Evolutionary conservation across 2,329 filamentous ascomycete species (phyloP).

Genomic region (Aureobasidium vineae): DNA sequence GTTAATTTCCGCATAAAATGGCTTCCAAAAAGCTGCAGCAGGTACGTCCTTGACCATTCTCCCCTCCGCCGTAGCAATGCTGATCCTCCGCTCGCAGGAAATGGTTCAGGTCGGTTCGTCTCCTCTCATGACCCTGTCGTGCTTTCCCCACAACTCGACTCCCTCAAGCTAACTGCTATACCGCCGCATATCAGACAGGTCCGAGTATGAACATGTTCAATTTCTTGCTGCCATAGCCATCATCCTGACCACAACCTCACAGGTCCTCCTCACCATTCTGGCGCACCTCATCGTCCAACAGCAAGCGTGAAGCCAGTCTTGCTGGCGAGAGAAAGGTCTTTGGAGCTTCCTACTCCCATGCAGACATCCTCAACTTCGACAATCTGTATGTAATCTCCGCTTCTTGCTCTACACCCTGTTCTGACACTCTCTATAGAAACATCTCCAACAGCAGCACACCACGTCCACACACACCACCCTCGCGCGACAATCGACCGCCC

Average conservation of each 20-base stretch:
- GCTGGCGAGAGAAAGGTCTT: conserved; percentile 72
- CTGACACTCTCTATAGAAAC: neutral
- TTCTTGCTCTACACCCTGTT: too few species aligned
- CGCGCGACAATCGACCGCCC: conserved; percentile 57
- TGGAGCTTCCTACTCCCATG: conserved; percentile 93
- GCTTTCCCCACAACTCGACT: conserved; percentile 21
- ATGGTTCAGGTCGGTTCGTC: conserved; percentile 99
- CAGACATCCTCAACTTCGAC: conserved; percentile 88
- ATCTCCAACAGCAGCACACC: conserved; percentile 46
- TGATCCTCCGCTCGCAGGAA: conserved; percentile 63
- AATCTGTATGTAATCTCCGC: conserved; percentile 58
- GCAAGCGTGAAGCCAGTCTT: conserved; percentile 55
- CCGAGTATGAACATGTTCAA: conserved; percentile 35
- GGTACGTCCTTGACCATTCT: neutral
- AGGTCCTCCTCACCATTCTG: conserved; percentile 90
- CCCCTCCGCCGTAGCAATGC: conserved; percentile 26
- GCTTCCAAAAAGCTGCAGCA: conserved; percentile 47
- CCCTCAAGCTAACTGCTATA: conserved; percentile 22
- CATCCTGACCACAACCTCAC: conserved; percentile 25
- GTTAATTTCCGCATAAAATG: conserved; percentile 36
- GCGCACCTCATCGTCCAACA: conserved; percentile 58
- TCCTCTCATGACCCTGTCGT: conserved; percentile 30
- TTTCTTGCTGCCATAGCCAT: neutral
- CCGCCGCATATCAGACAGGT: conserved; percentile 36
- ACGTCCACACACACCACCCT: conserved; percentile 72